phyloP scores from a whole-genome alignment of 805 yeast genomes.

The Nakazawaea sp. region DNA sequence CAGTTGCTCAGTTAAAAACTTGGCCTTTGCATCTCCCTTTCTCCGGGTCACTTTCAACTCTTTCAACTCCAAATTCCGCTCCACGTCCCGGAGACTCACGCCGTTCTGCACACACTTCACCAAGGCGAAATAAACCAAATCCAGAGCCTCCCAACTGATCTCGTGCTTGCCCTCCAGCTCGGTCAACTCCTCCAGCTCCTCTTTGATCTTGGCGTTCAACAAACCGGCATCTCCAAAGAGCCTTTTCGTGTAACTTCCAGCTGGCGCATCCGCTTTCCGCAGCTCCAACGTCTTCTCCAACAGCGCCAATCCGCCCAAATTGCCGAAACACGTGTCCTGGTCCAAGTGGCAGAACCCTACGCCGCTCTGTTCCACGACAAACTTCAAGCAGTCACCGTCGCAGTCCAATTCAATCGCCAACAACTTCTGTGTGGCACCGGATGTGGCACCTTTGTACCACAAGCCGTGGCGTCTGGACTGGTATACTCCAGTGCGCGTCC shows the following conservation, averaged over 20 bases:
- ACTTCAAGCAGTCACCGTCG: constrained; percentile 86
- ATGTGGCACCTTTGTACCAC: constrained; percentile 94
- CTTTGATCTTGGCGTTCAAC: constrained; percentile 81
- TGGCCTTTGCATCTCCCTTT: constrained; percentile 91
- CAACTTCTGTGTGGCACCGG: constrained; percentile 90
- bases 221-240: constrained; percentile 72
- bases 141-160: constrained; percentile 97
- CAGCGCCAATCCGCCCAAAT: constrained; percentile 55
- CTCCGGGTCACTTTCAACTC: constrained; percentile 84
- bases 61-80: constrained; percentile 77
- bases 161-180: constrained; percentile 67
- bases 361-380: constrained; percentile 79
- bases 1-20: constrained; percentile 38
- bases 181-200: constrained; percentile 92
- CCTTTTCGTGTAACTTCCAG: constrained; percentile 91
- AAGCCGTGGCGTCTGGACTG: constrained; percentile 88
- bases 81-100: constrained; percentile 75
- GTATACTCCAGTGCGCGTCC: constrained; percentile 81
- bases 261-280: constrained; percentile 69
- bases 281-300: constrained; percentile 61
- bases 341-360: constrained; percentile 91
- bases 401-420: constrained; percentile 71
- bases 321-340: constrained; percentile 76
- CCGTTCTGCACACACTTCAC: constrained; percentile 59
- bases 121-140: constrained; percentile 56